phyloP scores from a whole-genome alignment of 2,329 filamentous ascomycete genomes.

The Claviceps lovelessii region DNA sequence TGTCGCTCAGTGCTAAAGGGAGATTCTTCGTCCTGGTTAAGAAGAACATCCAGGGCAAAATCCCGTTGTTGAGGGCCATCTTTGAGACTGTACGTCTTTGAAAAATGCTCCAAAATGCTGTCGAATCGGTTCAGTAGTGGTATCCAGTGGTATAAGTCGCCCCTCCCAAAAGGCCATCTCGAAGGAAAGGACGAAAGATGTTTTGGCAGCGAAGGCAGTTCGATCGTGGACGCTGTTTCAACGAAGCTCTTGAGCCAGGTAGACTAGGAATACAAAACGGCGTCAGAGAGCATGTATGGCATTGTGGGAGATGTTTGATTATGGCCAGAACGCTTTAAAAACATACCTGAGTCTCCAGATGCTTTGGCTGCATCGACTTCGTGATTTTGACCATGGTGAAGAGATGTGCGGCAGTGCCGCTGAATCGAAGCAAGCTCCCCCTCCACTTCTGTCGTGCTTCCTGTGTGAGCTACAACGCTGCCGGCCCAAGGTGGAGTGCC shows the following conservation, averaged over 20 bases:
- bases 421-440: slow-evolving; percentile 33
- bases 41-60: slow-evolving; percentile 53
- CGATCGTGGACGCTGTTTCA: slow-evolving; percentile 48
- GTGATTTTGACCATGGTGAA: slow-evolving; percentile 55
- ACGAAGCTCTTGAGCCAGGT: slow-evolving; percentile 77
- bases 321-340: not conserved
- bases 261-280: slow-evolving; percentile 41
- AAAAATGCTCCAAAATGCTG: slow-evolving; percentile 68
- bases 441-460: slow-evolving; percentile 35
- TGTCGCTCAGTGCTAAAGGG: slow-evolving; percentile 33
- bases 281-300: not conserved
- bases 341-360: slow-evolving; percentile 51
- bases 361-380: slow-evolving; percentile 52
- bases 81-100: slow-evolving; percentile 62
- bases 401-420: slow-evolving; percentile 45
- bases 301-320: not conserved
- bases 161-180: slow-evolving; percentile 87
- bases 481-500: slow-evolving; percentile 18
- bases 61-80: slow-evolving; percentile 67
- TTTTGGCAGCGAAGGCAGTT: slow-evolving; percentile 62
- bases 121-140: slow-evolving; percentile 88
- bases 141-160: slow-evolving; percentile 98
- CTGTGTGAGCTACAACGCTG: slow-evolving; percentile 27
- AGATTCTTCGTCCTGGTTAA: slow-evolving; percentile 40
- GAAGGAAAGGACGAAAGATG: slow-evolving; percentile 69